These are phyloP conservation scores for Mycena sanguinolenta DNA, from an alignment of 768 basidiomycete genomes.

Conservation along the genomic window DNA sequence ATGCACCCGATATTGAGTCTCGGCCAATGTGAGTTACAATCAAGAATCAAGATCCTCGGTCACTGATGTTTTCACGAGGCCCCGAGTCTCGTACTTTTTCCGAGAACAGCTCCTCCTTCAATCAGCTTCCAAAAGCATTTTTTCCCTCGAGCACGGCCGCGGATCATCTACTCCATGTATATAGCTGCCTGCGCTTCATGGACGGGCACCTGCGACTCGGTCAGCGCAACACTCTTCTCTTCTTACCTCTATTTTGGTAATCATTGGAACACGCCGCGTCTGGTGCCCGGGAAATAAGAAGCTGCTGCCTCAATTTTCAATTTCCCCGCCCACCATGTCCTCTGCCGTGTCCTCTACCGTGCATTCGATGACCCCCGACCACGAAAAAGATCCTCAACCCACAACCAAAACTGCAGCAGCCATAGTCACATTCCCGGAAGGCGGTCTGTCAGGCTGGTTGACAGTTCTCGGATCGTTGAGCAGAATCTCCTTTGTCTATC, in stretches of 20 bases:
- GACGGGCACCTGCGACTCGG: conserved; percentile 17
- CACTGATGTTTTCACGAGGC: not conserved
- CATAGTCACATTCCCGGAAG: conserved; percentile 27
- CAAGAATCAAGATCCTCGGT: conserved; percentile 4
- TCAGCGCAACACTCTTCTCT: conserved; percentile 31
- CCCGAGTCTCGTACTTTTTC: not conserved
- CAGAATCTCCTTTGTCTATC: not conserved
- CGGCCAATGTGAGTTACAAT: not conserved
- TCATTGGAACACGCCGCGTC: conserved; percentile 20
- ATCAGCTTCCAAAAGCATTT: not conserved
- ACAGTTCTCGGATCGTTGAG: conserved; percentile 34
- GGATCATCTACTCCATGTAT: conserved; percentile 15
- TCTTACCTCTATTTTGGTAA: conserved; percentile 30
- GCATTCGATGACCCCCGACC: conserved; percentile 26
- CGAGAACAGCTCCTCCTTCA: not conserved
- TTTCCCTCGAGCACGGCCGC: conserved; percentile 22
- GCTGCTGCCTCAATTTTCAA: conserved; percentile 11
- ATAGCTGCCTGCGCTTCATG: conserved; percentile 16
- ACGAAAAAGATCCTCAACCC: conserved; percentile 24
- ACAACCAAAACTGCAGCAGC: not conserved
- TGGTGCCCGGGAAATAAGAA: conserved; percentile 21
- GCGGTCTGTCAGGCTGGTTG: conserved; percentile 29
- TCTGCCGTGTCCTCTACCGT: conserved; percentile 25
- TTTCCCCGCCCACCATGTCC: not conserved
- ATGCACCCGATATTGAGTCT: not conserved